Base-by-base conservation (phyloP, 495 filamentous ascomycete species). In the Amniculicola lignicola region DNA sequence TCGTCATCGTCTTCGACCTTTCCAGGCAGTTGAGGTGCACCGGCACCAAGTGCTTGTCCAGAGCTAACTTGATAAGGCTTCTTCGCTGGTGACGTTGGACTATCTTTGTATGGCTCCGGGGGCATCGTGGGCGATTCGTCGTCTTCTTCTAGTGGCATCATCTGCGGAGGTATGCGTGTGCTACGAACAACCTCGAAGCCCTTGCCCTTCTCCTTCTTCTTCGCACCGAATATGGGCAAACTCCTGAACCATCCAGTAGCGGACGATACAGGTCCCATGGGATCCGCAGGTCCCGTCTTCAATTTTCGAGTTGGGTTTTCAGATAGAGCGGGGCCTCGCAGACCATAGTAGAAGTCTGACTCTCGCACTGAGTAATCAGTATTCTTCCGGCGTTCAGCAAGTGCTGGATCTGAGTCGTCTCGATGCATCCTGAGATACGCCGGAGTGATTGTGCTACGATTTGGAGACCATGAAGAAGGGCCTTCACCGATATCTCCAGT, bases 131-230 rank as follows among this genome's bases (percentile, higher is more conserved):
- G 66, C 16, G 60, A 63, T 18, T 64, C 66, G 2, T 52, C 54
- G 16, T 59, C 61, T 35, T 60, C 60, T 27, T 57, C 57, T 11
- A 62, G n/a, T 11, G 57, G 52, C 47, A 64, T 59, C 62, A 67
- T 68, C 16, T 70, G 70, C 3, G 76, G 77, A 27, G 81, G 81
- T 16, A 79, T 77, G 60, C 90, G 79, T 35, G 88, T 78, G 64
- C 90, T 95, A 65, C 93, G 77, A 11, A 97, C 93, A 14, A 98
- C 93, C 67, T 95, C 93, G 52, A 98, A 98, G 0, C 93, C 93
- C 69, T 96, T 96, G 24, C 85, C 87, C 45, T 81, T 93, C 37
- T 93, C 89, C 61, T 93, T 95, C 2, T 81, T 86, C 68, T 93
- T 90, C 6, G 85, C 88, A 24, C 83, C 83, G 52, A 96, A 80